phyloP scores from a whole-genome alignment of 2,329 filamentous ascomycete species.

The Celoporthe dispersa region DNA sequence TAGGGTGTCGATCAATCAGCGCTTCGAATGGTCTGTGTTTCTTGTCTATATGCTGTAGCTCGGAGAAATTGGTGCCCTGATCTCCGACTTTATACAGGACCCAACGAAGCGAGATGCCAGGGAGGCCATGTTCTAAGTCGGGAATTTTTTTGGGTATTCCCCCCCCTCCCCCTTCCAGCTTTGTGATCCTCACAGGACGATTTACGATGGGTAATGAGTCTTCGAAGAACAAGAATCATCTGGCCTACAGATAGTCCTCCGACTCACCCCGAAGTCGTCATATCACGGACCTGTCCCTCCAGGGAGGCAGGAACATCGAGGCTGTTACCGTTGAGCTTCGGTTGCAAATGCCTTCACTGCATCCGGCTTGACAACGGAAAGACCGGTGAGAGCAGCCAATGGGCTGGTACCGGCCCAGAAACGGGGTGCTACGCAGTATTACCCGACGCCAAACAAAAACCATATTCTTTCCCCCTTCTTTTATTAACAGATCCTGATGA shows the following conservation, averaged over 20 bases:
- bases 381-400: background rate
- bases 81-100: constrained; percentile 1
- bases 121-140: background rate
- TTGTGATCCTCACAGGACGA: background rate
- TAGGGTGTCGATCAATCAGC: background rate
- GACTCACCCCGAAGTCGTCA: background rate
- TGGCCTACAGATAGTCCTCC: background rate
- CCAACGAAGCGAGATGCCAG: background rate
- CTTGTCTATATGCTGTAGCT: background rate
- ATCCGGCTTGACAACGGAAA: background rate
- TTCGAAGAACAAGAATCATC: background rate
- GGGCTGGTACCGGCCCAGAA: background rate
- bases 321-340: background rate
- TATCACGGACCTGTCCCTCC: background rate
- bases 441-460: background rate
- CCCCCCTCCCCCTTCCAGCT: too few species aligned
- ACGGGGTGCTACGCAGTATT: background rate
- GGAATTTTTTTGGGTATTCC: too few species aligned
- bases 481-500: background rate
- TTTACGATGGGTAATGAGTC: background rate
- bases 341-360: background rate
- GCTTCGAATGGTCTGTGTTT: background rate
- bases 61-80: background rate
- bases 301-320: background rate
- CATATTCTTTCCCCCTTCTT: too few species aligned